These are phyloP conservation scores for Ambrosiella xylebori DNA, from an alignment of 2,329 filamentous ascomycete genomes.

Conservation along the genomic window DNA sequence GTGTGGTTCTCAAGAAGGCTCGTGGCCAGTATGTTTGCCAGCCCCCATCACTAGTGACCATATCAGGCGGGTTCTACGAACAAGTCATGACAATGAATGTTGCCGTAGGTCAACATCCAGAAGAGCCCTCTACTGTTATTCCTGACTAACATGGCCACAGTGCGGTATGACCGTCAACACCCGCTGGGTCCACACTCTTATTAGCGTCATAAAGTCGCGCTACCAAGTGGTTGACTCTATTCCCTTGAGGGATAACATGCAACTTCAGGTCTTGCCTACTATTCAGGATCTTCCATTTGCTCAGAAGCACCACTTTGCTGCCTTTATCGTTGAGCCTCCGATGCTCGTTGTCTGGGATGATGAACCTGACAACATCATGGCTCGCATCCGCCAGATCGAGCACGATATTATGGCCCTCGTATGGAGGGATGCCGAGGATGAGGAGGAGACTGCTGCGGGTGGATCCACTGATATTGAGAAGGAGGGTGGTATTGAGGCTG, in stretches of 20 bases:
- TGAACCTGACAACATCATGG: constrained; percentile 36
- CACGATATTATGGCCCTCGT: constrained; percentile 38
- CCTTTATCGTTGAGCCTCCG: constrained; percentile 40
- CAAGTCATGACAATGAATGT: constrained; percentile 28
- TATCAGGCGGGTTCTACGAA: constrained; percentile 31
- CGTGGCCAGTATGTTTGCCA: constrained; percentile 26
- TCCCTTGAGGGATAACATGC: constrained; percentile 38
- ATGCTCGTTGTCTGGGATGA: constrained; percentile 49
- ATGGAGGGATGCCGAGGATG: constrained; percentile 31
- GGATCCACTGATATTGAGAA: constrained; percentile 17
- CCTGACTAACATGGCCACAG: constrained; percentile 20
- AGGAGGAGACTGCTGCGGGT: constrained; percentile 19
- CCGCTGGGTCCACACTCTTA: constrained; percentile 42
- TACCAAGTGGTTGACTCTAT: constrained; percentile 29
- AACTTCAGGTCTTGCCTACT: constrained; percentile 43
- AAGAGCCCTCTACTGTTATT: background rate
- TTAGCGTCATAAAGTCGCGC: constrained; percentile 28
- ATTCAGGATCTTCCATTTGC: constrained; percentile 39
- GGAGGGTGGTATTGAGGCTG: constrained; percentile 30
- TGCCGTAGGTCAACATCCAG: constrained; percentile 24
- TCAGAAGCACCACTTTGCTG: constrained; percentile 49
- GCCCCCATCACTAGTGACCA: constrained; percentile 18
- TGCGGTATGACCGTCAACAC: constrained; percentile 53
- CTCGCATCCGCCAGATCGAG: constrained; percentile 34
- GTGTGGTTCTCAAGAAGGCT: constrained; percentile 24